Evolutionary conservation across 768 basidiomycete genomes (phyloP), one percentile per base, ranked within the genome.

Genomic region (Agaricus bisporus): DNA sequence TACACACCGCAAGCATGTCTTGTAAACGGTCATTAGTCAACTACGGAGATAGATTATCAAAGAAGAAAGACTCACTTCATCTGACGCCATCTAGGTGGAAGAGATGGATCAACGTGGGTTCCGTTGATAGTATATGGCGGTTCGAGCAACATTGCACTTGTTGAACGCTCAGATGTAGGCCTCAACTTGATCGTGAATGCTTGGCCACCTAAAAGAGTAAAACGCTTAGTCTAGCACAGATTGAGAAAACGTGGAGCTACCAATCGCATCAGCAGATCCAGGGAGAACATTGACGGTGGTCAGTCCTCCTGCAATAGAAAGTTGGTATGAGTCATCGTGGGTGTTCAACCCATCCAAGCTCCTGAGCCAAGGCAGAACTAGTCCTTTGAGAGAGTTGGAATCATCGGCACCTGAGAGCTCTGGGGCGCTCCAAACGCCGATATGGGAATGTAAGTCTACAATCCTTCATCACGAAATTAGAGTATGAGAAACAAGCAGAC

Each of bases 101-200:
- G 38, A 54, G 67, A 64, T 57, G 76, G 62, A 39, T 72, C 69
- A 32, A 67, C 58, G 11, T 62, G 67, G 6, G 79, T 68, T 22
- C 65, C 68, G 60, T 84, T 79, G 65, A 78, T 49, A 44, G 65
- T 58, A 55, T 67, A 67, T 10, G 91, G 91, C 26, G 89, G 84
- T 58, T 95, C 92, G 20, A 95, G 70, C 5, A 91, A 68, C 82
- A 89, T 85, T 3, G 86, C 81, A 12, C 81, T 78, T 3, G 88
- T 77, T 0, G 87, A 84, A 29, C 83, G 78, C 58, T 89, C 88
- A 17, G 72, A 58, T 0, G 90, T 92, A 53, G 80, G 79, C 37
- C 92, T 77, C 15, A 88, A 69, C 66, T 94, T 94, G 61, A 94
- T 81, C 46, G 83, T 77, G 62, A 91, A 94, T 0, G 88, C 90